phyloP scores from a whole-genome alignment of 2,329 filamentous ascomycete genomes.

The Neurospora crassa region DNA sequence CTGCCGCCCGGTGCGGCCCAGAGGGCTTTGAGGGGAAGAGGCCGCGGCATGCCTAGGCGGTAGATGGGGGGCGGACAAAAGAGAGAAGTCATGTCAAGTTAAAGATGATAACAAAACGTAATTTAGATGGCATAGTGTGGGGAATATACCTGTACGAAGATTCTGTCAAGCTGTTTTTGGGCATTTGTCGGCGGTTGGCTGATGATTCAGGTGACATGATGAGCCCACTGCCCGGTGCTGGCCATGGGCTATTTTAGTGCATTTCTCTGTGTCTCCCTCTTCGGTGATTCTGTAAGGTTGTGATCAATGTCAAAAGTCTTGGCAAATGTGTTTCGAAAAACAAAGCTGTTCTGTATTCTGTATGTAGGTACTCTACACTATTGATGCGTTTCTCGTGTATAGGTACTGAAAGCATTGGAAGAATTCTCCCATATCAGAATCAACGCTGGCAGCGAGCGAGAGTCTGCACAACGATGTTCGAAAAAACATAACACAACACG shows the following conservation, averaged over 20 bases:
- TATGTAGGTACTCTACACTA: neutral
- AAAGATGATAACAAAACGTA: conserved; percentile 9
- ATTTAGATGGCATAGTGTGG: conserved; percentile 2
- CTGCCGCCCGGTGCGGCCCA: conserved; percentile 79
- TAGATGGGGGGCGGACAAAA: conserved; percentile 27
- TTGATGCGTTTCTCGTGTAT: neutral
- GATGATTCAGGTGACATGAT: neutral
- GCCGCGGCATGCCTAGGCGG: conserved; percentile 82
- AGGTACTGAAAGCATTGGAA: neutral
- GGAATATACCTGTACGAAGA: neutral
- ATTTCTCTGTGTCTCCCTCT: neutral
- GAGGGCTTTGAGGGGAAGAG: conserved; percentile 72
- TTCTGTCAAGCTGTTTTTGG: neutral
- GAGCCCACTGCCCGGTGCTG: neutral
- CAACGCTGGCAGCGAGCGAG: neutral
- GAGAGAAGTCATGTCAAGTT: neutral
- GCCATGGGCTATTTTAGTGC: neutral
- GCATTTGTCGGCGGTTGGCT: neutral
- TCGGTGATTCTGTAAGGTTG: neutral
- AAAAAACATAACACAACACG: neutral
- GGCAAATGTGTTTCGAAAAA: neutral
- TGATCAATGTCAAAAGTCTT: neutral
- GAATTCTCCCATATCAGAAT: neutral
- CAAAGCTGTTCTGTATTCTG: neutral
- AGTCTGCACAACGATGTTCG: neutral